Evolutionary conservation across 1,284 basidiomycete species (phyloP).

Genomic region (Erythrobasidium hasegawianum): DNA sequence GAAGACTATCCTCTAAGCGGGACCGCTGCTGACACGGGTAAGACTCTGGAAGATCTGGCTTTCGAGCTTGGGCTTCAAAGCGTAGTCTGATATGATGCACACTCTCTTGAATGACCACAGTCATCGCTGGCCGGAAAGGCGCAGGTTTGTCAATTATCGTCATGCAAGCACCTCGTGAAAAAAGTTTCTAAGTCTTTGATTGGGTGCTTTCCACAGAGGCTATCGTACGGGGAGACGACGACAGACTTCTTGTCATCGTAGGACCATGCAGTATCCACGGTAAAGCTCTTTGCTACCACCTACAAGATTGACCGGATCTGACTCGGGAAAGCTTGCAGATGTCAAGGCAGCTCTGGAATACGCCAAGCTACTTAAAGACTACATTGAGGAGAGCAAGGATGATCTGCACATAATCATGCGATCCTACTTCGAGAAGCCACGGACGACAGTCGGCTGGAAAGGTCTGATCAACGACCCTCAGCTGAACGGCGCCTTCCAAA

Average conservation of each 20-base stretch:
- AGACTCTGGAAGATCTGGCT: slow-evolving; percentile 35
- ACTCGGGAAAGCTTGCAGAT: slow-evolving; percentile 47
- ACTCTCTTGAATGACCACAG: slow-evolving; percentile 49
- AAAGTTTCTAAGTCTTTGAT: background rate
- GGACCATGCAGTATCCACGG: slow-evolving; percentile 90
- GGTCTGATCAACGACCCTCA: slow-evolving; percentile 79
- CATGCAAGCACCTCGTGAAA: background rate
- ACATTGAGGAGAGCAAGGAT: slow-evolving; percentile 72
- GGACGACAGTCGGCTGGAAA: slow-evolving; percentile 85
- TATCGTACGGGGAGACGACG: slow-evolving; percentile 63
- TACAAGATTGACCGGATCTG: background rate
- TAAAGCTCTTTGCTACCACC: background rate
- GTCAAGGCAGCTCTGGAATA: slow-evolving; percentile 78
- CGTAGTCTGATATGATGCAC: slow-evolving; percentile 41
- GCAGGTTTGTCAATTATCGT: slow-evolving; percentile 58
- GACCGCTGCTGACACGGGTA: slow-evolving; percentile 29
- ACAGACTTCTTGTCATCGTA: slow-evolving; percentile 70
- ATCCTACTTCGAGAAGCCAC: slow-evolving; percentile 92
- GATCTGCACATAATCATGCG: slow-evolving; percentile 80
- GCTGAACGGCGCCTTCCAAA: slow-evolving; percentile 76
- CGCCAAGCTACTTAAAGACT: slow-evolving; percentile 67
- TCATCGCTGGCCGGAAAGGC: slow-evolving; percentile 74
- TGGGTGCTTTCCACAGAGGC: slow-evolving; percentile 14
- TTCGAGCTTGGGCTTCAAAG: too few relatives aligned
- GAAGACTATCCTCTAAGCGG: slow-evolving; percentile 70